These are phyloP conservation scores for Aspergillus sclerotialis DNA, from an alignment of 2,329 filamentous ascomycete genomes.

Conservation along the genomic window DNA sequence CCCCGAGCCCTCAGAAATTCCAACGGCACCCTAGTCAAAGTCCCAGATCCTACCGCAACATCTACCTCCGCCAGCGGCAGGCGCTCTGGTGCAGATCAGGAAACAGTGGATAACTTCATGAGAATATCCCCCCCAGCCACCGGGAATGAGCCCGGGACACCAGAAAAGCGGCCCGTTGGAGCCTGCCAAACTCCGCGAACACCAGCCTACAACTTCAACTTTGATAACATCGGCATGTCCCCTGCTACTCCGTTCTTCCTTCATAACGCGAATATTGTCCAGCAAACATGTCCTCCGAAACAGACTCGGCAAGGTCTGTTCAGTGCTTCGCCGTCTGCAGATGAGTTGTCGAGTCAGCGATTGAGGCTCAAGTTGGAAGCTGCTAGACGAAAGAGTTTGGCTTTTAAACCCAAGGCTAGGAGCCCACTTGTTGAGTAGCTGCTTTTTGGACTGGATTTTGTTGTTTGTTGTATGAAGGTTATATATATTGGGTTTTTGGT, in stretches of 20 bases:
- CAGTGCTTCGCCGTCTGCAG: constrained; percentile 12
- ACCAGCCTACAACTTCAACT: constrained; percentile 28
- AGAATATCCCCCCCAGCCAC: constrained; percentile 26
- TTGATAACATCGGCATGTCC: constrained; percentile 34
- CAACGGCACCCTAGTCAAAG: constrained; percentile 55
- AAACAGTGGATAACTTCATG: constrained; percentile 26
- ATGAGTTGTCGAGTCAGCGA: constrained; percentile 24
- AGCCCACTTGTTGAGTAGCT: constrained; percentile 57
- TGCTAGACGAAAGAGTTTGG: constrained; percentile 67
- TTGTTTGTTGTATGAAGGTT: constrained; percentile 7
- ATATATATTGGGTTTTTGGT: constrained; percentile 5
- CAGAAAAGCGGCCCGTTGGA: constrained; percentile 2
- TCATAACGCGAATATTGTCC: constrained; percentile 38
- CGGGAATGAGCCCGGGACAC: constrained; percentile 7
- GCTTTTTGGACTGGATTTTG: constrained; percentile 4
- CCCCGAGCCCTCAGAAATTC: constrained; percentile 62
- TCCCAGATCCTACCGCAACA: constrained; percentile 19
- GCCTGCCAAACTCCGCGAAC: constrained; percentile 24
- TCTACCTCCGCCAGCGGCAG: constrained; percentile 21
- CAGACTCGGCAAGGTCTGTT: constrained; percentile 39
- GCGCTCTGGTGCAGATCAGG: constrained; percentile 20
- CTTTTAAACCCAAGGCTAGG: constrained; percentile 67
- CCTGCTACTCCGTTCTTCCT: constrained; percentile 42
- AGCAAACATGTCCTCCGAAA: constrained; percentile 51
- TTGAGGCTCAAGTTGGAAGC: constrained; percentile 61